phyloP scores from a whole-genome alignment of 768 basidiomycete genomes.

The Suillus variegatus region DNA sequence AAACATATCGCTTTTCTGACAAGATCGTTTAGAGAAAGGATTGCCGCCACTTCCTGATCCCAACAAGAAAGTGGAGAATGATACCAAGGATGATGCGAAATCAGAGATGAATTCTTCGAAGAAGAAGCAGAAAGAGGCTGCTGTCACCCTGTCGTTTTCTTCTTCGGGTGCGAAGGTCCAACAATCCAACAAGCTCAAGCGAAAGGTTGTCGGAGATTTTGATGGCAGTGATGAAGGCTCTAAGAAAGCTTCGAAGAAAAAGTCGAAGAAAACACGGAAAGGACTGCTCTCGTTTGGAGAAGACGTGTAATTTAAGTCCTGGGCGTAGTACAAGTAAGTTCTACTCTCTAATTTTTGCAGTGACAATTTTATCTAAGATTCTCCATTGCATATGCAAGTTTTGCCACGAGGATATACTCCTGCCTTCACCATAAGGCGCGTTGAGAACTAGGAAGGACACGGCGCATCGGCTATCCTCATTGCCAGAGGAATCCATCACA shows the following conservation, averaged over 20 bases:
- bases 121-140: conserved; percentile 19
- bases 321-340: not conserved
- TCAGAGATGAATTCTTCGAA: conserved; percentile 18
- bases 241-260: conserved; percentile 48
- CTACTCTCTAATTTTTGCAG: not conserved
- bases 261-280: conserved; percentile 49
- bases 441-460: not conserved
- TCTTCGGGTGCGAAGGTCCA: conserved; percentile 31
- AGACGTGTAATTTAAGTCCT: conserved; percentile 20
- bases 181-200: conserved; percentile 31
- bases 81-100: conserved; percentile 30
- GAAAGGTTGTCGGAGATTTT: conserved; percentile 37
- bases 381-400: not conserved
- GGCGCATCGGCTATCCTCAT: not conserved
- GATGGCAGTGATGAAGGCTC: conserved; percentile 28
- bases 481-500: too few relatives aligned
- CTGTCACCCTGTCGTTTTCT: conserved; percentile 40
- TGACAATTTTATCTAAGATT: not conserved
- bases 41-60: conserved; percentile 53
- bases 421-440: not conserved
- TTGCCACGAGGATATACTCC: not conserved
- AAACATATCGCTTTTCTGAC: conserved; percentile 9
- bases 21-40: conserved; percentile 53
- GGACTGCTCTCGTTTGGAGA: conserved; percentile 38
- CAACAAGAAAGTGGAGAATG: conserved; percentile 22